A percentile compares a stretch with the other conserved stretches of the same genome.
Evolutionary conservation across 2,329 filamentous ascomycete genomes (phyloP).

Genomic region (Monilinia aucupariae): DNA sequence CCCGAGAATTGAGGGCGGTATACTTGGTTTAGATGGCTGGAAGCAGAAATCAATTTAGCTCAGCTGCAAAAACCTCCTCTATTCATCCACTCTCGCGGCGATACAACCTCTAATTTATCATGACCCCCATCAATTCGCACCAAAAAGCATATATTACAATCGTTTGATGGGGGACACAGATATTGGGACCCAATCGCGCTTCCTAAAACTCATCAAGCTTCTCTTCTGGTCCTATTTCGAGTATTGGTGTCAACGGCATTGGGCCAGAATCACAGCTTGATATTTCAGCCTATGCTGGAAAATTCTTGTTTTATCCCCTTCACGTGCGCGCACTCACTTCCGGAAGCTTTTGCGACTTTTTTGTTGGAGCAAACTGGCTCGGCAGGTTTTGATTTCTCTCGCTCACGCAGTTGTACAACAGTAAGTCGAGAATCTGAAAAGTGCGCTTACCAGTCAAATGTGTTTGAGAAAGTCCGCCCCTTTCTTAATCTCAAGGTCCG

Average conservation of each 20-base stretch:
- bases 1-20: conserved; percentile 52
- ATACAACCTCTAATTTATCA: not conserved
- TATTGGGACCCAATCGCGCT: not conserved
- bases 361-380: too few species aligned
- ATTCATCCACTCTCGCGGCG: not conserved
- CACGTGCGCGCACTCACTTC: too few species aligned
- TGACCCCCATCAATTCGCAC: not conserved
- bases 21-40: conserved; percentile 58
- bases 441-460: too few species aligned
- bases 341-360: too few species aligned
- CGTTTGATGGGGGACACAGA: not conserved
- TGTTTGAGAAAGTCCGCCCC: too few species aligned
- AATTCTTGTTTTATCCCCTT: too few species aligned
- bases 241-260: not conserved
- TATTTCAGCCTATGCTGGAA: not conserved
- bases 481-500: too few species aligned
- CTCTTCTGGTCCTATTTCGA: not conserved
- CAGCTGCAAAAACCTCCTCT: not conserved
- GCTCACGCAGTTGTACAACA: too few species aligned
- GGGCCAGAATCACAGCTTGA: not conserved
- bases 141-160: not conserved
- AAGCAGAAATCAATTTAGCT: conserved; percentile 13
- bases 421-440: too few species aligned
- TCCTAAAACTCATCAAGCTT: not conserved
- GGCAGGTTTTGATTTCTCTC: too few species aligned